Conservation (phyloP, 2,329 filamentous ascomycete genomes). For the Ophiostoma sp. region DNA sequence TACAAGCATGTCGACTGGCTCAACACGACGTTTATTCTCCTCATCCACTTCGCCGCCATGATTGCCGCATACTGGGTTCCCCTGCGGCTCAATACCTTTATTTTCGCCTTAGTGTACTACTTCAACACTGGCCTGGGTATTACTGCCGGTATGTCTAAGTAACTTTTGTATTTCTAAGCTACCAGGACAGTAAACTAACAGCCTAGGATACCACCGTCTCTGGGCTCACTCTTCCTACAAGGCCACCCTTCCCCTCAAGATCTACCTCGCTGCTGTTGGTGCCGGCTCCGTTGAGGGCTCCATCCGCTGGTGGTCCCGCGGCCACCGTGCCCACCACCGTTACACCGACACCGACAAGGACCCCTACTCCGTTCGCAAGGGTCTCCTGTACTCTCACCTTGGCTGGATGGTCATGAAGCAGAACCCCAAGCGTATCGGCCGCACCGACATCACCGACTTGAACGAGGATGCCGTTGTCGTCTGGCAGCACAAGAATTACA, state of each 20-base stretch:
- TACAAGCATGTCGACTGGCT: conserved; percentile 93
- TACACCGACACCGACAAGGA: conserved; percentile 93
- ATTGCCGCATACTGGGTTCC: conserved; percentile 75
- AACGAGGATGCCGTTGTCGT: conserved; percentile 81
- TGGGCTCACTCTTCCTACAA: conserved; percentile 86
- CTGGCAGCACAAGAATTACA: conserved; percentile 83
- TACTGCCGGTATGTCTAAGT: conserved; percentile 56
- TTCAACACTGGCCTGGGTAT: conserved; percentile 78
- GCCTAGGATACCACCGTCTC: conserved; percentile 67
- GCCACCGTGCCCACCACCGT: conserved; percentile 81
- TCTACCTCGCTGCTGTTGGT: conserved; percentile 76
- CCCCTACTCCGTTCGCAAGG: conserved; percentile 86
- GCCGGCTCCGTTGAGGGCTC: conserved; percentile 81
- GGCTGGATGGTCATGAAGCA: conserved; percentile 94
- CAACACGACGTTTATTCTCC: conserved; percentile 74
- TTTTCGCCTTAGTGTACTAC: conserved; percentile 74
- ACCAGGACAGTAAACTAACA: not conserved
- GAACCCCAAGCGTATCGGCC: conserved; percentile 82
- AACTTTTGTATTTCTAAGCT: not conserved
- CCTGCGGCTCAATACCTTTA: conserved; percentile 62
- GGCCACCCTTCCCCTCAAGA: conserved; percentile 66
- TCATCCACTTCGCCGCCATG: conserved; percentile 68
- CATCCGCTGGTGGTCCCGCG: conserved; percentile 82
- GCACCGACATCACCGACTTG: conserved; percentile 81
- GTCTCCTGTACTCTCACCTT: conserved; percentile 74